phyloP scores from a whole-genome alignment of 768 basidiomycete species.

The Boletus sp. region DNA sequence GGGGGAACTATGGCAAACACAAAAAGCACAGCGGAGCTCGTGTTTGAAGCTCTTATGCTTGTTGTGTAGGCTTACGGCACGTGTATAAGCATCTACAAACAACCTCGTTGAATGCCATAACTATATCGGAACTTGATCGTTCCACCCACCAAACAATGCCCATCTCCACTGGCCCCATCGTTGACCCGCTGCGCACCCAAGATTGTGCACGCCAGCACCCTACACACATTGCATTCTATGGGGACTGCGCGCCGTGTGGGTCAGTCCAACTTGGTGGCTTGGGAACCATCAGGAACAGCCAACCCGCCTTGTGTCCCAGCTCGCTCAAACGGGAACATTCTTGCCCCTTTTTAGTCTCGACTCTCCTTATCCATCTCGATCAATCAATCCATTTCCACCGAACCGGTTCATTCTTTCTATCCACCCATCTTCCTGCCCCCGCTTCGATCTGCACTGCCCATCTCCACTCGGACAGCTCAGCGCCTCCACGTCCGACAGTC shows the following conservation, averaged over 20 bases:
- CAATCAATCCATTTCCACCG: slow-evolving; percentile 13
- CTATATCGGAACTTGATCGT: slow-evolving; percentile 26
- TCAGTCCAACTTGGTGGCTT: slow-evolving; percentile 13
- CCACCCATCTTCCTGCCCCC: slow-evolving; percentile 3
- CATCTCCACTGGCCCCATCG: background rate
- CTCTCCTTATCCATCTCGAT: slow-evolving; percentile 25
- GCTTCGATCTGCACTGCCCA: slow-evolving; percentile 16
- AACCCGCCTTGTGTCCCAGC: slow-evolving; percentile 28
- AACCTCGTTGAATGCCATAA: slow-evolving; percentile 33
- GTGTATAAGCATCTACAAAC: slow-evolving; percentile 37
- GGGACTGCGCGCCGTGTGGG: background rate
- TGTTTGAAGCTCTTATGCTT: slow-evolving; percentile 36
- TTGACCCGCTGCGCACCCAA: background rate
- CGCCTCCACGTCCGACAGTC: background rate
- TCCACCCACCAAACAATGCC: background rate
- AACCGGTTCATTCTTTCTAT: slow-evolving; percentile 11
- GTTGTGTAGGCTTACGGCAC: slow-evolving; percentile 37
- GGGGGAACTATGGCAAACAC: slow-evolving; percentile 17
- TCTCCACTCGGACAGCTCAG: slow-evolving; percentile 6
- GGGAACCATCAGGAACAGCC: slow-evolving; percentile 31
- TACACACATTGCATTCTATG: background rate
- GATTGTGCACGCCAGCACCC: background rate
- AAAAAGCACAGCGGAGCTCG: slow-evolving; percentile 31
- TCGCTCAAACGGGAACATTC: slow-evolving; percentile 17
- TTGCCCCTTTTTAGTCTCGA: slow-evolving; percentile 8